Conservation (phyloP, 768 basidiomycete genomes). For the Baorangia bicolor region DNA sequence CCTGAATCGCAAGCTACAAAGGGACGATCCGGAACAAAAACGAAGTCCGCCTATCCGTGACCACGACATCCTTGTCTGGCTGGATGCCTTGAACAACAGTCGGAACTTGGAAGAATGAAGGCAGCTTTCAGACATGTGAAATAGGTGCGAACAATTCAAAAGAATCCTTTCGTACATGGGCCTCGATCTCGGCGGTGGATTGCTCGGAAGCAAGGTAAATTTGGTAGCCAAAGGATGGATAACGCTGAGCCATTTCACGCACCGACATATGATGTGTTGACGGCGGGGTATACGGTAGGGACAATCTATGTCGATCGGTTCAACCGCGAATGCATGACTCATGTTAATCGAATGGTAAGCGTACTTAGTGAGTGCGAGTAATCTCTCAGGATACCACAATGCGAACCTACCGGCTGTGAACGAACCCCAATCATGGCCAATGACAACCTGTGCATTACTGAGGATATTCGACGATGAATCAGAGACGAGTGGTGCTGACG, state of each 20-base stretch:
- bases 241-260: conserved; percentile 46
- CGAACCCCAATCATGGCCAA: conserved; percentile 85
- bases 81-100: conserved; percentile 3
- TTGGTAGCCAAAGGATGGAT: conserved; percentile 67
- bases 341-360: conserved; percentile 19
- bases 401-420: conserved; percentile 63
- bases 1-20: conserved; percentile 38
- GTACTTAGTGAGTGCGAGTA: conserved; percentile 60
- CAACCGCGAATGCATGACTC: not conserved
- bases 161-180: conserved; percentile 46
- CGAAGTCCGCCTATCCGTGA: conserved; percentile 2
- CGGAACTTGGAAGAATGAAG: conserved; percentile 20
- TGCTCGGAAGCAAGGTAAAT: conserved; percentile 56
- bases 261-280: conserved; percentile 46
- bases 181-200: conserved; percentile 56
- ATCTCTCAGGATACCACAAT: conserved; percentile 66
- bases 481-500: conserved; percentile 38
- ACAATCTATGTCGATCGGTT: conserved; percentile 45
- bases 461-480: not conserved
- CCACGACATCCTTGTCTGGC: not conserved
- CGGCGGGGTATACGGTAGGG: conserved; percentile 67
- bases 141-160: not conserved
- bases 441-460: conserved; percentile 45
- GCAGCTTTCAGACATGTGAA: conserved; percentile 30
- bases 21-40: not conserved